Conservation (phyloP, 345 rosid genomes). For the thale cress (Arabidopsis thaliana) region TAIR10.1 NC_003070.9:26398501-26399000, state of each 20-base stretch:
- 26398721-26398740: conserved; percentile 12
- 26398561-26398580: neutral
- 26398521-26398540: conserved; percentile 50
- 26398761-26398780: neutral
- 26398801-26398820: conserved; percentile 85
- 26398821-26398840: conserved; percentile 73
- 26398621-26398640: conserved; percentile 61
- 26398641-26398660: conserved; percentile 82
- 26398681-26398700: conserved; percentile 68
- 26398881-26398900: neutral
- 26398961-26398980: conserved; percentile 5
- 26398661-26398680: conserved; percentile 75
- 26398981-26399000: conserved; percentile 23
- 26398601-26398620: neutral
- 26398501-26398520: too few species aligned
- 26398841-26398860: conserved; percentile 45
- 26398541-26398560: conserved; percentile 57
- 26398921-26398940: conserved; percentile 12
- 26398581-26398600: neutral
- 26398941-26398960: neutral
- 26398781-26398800: conserved; percentile 2
- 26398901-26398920: conserved; percentile 14
- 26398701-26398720: conserved; percentile 57
- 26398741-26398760: neutral
- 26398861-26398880: neutral